Percentiles rank a stretch among this genome's conserved stretches.
These are phyloP conservation scores for Epithele typhae DNA, from an alignment of 768 basidiomycete species.

Conservation along the genomic window DNA sequence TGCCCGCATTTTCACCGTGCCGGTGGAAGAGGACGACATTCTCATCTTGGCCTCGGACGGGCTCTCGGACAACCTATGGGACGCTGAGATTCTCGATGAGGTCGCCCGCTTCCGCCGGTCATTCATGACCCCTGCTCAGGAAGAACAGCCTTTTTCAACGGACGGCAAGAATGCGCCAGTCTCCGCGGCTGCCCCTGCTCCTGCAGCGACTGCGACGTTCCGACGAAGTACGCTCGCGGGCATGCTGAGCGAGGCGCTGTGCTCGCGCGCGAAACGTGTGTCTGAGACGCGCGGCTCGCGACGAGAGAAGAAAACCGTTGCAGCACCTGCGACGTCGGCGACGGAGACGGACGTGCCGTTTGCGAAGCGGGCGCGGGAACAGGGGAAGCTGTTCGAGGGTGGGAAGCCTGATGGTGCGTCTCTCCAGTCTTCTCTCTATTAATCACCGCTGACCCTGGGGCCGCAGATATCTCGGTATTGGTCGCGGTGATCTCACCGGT, in stretches of 20 bases:
- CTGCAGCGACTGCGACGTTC: constrained; percentile 27
- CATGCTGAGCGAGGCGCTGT: constrained; percentile 76
- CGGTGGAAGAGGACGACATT: constrained; percentile 68
- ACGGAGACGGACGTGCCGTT: constrained; percentile 70
- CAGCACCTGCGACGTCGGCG: constrained; percentile 18
- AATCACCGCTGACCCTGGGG: background rate
- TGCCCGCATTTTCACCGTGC: constrained; percentile 65
- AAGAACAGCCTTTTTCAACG: background rate
- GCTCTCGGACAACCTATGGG: constrained; percentile 84
- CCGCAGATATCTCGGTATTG: constrained; percentile 59
- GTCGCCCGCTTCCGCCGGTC: constrained; percentile 52
- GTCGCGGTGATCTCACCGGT: constrained; percentile 61
- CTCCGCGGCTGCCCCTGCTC: background rate
- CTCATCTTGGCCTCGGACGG: constrained; percentile 82
- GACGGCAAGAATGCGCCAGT: background rate
- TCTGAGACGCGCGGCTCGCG: constrained; percentile 38
- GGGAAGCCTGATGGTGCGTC: constrained; percentile 82
- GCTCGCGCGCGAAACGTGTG: constrained; percentile 69
- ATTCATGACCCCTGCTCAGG: constrained; percentile 19
- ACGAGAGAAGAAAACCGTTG: background rate
- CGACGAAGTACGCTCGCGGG: constrained; percentile 54
- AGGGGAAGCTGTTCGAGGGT: constrained; percentile 67
- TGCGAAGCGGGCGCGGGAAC: constrained; percentile 71
- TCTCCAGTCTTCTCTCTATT: background rate
- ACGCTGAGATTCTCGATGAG: constrained; percentile 83